Conservation (phyloP, 306 rosid species). For the Prunus salicina region DNA sequence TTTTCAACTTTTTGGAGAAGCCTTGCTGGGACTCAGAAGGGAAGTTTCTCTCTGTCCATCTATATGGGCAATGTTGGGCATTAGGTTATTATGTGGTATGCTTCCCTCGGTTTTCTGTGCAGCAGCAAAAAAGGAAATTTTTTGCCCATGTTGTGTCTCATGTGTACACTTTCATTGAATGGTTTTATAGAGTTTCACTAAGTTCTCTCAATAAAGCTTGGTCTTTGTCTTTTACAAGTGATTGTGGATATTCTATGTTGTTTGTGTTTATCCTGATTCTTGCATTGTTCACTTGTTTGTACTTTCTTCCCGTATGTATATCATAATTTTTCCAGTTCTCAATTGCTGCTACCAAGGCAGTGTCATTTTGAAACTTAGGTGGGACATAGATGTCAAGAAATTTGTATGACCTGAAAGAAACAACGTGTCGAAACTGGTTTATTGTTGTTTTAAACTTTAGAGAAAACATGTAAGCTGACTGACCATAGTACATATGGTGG, state of each 20-base stretch:
- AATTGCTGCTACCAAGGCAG: not conserved
- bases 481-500: not conserved
- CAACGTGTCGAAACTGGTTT: not conserved
- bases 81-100: not conserved
- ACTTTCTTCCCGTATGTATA: not conserved
- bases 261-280: not conserved
- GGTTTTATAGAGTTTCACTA: not conserved
- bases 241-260: not conserved
- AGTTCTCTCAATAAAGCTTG: not conserved
- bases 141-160: not conserved
- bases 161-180: not conserved
- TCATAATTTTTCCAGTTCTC: not conserved
- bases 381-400: not conserved
- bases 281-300: not conserved
- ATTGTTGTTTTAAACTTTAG: not conserved
- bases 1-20: not conserved
- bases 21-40: not conserved
- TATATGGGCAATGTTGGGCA: not conserved
- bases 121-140: not conserved
- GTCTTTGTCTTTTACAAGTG: not conserved
- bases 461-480: not conserved
- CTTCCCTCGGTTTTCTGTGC: not conserved
- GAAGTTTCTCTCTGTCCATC: not conserved
- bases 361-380: not conserved
- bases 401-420: not conserved